Percentiles rank a stretch among this genome's conserved stretches.
Evolutionary conservation across 2,329 filamentous ascomycete species (phyloP).

Genomic region (Aspergillus japonicus): DNA sequence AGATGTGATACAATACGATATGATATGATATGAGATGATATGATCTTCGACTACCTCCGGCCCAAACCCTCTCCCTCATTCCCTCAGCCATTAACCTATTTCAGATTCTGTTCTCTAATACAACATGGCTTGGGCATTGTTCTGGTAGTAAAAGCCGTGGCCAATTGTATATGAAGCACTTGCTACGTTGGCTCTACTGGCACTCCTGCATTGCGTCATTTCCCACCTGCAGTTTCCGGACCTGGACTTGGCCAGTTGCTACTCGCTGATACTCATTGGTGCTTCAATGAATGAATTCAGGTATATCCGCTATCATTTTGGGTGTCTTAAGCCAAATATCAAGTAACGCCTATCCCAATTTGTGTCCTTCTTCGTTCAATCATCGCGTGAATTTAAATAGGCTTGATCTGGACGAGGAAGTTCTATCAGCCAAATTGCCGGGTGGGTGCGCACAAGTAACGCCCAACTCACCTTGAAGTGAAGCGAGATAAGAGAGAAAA

Average conservation of each 20-base stretch:
- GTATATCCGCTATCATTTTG: background rate
- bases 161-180: background rate
- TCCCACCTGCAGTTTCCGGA: background rate
- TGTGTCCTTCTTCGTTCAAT: conserved; percentile 1
- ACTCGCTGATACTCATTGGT: background rate
- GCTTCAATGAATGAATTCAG: background rate
- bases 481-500: conserved; percentile 92
- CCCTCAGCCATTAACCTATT: background rate
- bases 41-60: background rate
- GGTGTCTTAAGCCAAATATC: background rate
- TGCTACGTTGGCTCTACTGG: conserved; percentile 6
- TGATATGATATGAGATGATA: background rate
- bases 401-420: conserved; percentile 48
- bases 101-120: background rate
- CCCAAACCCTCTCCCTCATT: background rate
- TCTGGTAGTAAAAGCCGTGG: background rate
- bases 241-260: background rate
- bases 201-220: conserved; percentile 5
- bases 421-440: conserved; percentile 1
- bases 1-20: background rate
- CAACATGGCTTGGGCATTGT: background rate
- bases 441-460: background rate
- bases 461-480: conserved; percentile 76
- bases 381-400: conserved; percentile 40
- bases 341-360: conserved; percentile 13